Base-by-base conservation (phyloP, 441 rosid genomes). In the Manihot esculenta region DNA sequence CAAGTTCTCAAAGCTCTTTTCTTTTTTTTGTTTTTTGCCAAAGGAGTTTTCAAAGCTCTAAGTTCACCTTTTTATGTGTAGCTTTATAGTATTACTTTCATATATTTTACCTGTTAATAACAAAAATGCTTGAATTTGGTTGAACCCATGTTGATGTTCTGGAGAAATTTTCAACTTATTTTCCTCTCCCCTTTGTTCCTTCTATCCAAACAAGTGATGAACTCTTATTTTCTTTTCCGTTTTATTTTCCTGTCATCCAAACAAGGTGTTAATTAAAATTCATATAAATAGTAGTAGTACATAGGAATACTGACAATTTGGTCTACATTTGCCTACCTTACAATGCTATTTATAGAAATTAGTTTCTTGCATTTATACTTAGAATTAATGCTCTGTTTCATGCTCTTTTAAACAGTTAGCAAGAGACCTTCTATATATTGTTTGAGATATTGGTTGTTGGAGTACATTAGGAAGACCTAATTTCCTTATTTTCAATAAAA, bases 401-500 rank as follows among this genome's bases (percentile, higher is more conserved):
- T 62, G 7, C 44, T 33, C 23, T 11, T 62, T 27, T 58, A 7
- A 55, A 33, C 30, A 72, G 70, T 10, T 65, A 48, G 33, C 69
- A 58, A 72, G 70, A 55, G 17, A 5, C 1, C 42, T 57, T 24
- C 61, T 30, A 21, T 26, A 17, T 38, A 18, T 15, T 20, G 33
- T 67, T 53, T 38, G 17, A 21, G 57, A 53, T n/a, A 20, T 57
- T 57, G 20, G 18, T 26, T 57, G 35, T 57, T 41, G 57, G 48
- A 51, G 27, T 20, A 55, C 24, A 18, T 24, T 27, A 17, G 38
- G 11, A 44, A 56, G 38, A 56, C 26, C 20, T 17, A 20, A 5
- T 4, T 51, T 26, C 62, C 3, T 24, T 60, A 38, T 41, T 20
- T 33, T 55, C 44, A 58, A 27, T 73, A 58, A 23, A 77, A 89